Evolutionary conservation across 208 protist species (phyloP).

Genomic region (Wallacemonas sp.): DNA sequence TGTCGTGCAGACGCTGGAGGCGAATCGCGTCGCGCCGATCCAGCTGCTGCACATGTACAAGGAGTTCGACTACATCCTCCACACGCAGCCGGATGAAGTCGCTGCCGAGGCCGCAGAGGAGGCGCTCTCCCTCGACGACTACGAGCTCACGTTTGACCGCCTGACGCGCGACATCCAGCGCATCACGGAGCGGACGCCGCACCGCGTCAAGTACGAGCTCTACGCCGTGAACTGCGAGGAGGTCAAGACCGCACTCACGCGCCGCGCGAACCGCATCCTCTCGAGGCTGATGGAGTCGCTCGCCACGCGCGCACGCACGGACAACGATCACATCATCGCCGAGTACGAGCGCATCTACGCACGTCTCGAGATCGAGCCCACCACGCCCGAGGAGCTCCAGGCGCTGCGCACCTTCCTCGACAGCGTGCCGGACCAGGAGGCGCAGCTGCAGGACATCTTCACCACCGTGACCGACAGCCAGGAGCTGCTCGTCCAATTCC

Average conservation of each 20-base stretch:
- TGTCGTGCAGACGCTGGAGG: slow-evolving; percentile 58
- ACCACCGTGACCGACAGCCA: slow-evolving; percentile 72
- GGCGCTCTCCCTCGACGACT: slow-evolving; percentile 78
- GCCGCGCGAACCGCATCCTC: slow-evolving; percentile 59
- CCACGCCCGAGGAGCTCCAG: slow-evolving; percentile 91
- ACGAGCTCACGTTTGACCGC: slow-evolving; percentile 85
- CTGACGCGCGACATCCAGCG: slow-evolving; percentile 79
- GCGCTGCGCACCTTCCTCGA: slow-evolving; percentile 79
- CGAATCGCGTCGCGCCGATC: slow-evolving; percentile 78
- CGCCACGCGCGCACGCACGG: slow-evolving; percentile 50
- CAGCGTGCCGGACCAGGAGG: slow-evolving; percentile 69
- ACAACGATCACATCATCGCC: slow-evolving; percentile 58
- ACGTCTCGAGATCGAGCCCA: slow-evolving; percentile 73
- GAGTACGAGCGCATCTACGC: slow-evolving; percentile 78
- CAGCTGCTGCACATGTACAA: slow-evolving; percentile 91
- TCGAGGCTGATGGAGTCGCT: slow-evolving; percentile 74
- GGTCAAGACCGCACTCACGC: slow-evolving; percentile 74
- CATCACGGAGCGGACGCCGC: slow-evolving; percentile 79
- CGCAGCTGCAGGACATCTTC: slow-evolving; percentile 71
- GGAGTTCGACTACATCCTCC: slow-evolving; percentile 88
- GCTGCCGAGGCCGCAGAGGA: slow-evolving; percentile 42
- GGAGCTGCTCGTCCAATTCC: slow-evolving; percentile 84
- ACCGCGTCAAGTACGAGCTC: slow-evolving; percentile 90
- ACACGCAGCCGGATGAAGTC: slow-evolving; percentile 46
- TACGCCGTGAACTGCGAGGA: slow-evolving; percentile 88